Percentiles rank a stretch among this genome's conserved stretches.
Conservation (phyloP, 1,284 basidiomycete genomes). For the Ceraceosorus guamensis region DNA sequence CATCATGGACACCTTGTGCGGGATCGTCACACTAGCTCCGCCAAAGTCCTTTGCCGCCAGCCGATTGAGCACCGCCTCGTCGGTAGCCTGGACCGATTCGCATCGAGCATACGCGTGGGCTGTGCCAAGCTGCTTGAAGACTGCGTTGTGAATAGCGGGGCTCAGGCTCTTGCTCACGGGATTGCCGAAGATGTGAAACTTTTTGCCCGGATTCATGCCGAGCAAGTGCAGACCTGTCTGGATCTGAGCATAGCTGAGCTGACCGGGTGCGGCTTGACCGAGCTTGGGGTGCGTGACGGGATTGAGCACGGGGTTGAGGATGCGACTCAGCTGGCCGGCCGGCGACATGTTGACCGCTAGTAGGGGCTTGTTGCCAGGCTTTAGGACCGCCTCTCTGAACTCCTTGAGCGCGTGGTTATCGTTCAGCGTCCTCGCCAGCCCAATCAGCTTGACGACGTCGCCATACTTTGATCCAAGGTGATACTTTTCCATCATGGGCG, state of each 20-base stretch:
- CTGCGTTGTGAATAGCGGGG: slow-evolving; percentile 86
- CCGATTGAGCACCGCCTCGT: slow-evolving; percentile 62
- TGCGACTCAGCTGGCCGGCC: slow-evolving; percentile 71
- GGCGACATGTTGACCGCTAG: slow-evolving; percentile 91
- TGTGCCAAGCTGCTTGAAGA: slow-evolving; percentile 69
- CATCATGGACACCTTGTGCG: slow-evolving; percentile 42
- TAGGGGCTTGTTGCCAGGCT: slow-evolving; percentile 55
- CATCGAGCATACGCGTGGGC: slow-evolving; percentile 59
- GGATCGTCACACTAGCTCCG: slow-evolving; percentile 78
- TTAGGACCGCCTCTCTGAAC: slow-evolving; percentile 59
- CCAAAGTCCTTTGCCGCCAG: slow-evolving; percentile 71
- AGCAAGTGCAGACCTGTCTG: slow-evolving; percentile 57
- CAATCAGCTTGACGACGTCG: slow-evolving; percentile 87
- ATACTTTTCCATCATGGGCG: slow-evolving; percentile 54
- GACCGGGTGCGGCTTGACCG: slow-evolving; percentile 74
- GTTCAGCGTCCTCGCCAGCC: slow-evolving; percentile 65
- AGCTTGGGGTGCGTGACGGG: slow-evolving; percentile 87
- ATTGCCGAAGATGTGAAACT: slow-evolving; percentile 78
- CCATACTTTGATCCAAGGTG: slow-evolving; percentile 51
- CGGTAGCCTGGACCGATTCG: slow-evolving; percentile 64
- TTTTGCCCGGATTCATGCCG: slow-evolving; percentile 65
- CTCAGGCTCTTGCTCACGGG: slow-evolving; percentile 87
- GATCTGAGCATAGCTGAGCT: slow-evolving; percentile 75
- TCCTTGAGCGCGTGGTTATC: slow-evolving; percentile 75
- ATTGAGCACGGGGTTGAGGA: slow-evolving; percentile 76